Percentiles rank a stretch among this genome's conserved stretches.
These are phyloP conservation scores for Chaetomium sp. DNA, from an alignment of 2,329 filamentous ascomycete genomes.

Conservation along the genomic window DNA sequence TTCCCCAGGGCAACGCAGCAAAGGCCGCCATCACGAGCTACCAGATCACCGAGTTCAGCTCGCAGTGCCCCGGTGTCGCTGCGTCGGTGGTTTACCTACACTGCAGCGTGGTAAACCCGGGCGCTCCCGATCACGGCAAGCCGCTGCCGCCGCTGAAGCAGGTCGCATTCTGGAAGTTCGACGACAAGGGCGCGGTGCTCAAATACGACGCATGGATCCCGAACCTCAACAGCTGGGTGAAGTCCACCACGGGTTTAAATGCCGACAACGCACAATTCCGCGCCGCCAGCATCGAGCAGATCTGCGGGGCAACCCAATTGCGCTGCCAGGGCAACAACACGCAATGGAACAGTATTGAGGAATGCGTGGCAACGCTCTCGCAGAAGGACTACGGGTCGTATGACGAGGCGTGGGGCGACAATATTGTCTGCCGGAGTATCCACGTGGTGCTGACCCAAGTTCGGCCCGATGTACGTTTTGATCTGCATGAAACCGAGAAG, in stretches of 20 bases:
- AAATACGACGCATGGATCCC: slow-evolving; percentile 40
- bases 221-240: slow-evolving; percentile 34
- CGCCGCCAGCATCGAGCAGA: slow-evolving; percentile 25
- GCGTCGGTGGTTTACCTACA: slow-evolving; percentile 33
- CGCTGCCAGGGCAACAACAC: slow-evolving; percentile 32
- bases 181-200: slow-evolving; percentile 35
- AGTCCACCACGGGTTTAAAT: slow-evolving; percentile 25
- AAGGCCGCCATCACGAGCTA: slow-evolving; percentile 30
- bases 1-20: slow-evolving; percentile 26
- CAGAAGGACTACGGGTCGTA: slow-evolving; percentile 34
- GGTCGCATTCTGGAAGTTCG: slow-evolving; percentile 42
- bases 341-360: slow-evolving; percentile 30
- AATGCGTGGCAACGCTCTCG: slow-evolving; percentile 30
- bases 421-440: slow-evolving; percentile 36
- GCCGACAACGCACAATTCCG: slow-evolving; percentile 26
- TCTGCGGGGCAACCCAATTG: slow-evolving; percentile 31
- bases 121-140: slow-evolving; percentile 27
- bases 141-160: slow-evolving; percentile 31
- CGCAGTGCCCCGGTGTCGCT: slow-evolving; percentile 32
- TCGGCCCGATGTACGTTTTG: slow-evolving; percentile 25
- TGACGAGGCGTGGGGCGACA: slow-evolving; percentile 39
- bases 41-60: slow-evolving; percentile 30
- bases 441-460: slow-evolving; percentile 33
- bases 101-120: slow-evolving; percentile 28
- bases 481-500: no score